phyloP scores from a whole-genome alignment of 495 filamentous ascomycete species.

The Penicillium canescens region DNA sequence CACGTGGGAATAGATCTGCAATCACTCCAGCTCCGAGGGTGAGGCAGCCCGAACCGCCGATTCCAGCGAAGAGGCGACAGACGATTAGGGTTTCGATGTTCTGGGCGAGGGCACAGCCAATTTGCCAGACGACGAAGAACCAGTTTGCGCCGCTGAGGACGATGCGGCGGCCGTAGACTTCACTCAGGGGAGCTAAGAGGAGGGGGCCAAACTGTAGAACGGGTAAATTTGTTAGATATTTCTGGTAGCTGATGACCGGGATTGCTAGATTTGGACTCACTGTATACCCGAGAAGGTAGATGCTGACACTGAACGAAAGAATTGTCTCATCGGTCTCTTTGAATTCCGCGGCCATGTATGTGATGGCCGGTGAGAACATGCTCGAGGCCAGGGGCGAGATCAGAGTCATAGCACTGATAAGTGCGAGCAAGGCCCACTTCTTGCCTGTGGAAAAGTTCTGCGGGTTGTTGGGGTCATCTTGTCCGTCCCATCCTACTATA shows the following conservation, averaged over 20 bases:
- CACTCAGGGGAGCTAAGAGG: slow-evolving; percentile 47
- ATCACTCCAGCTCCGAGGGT: slow-evolving; percentile 56
- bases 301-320: slow-evolving; percentile 52
- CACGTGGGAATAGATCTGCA: slow-evolving; percentile 51
- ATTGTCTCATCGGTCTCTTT: slow-evolving; percentile 54
- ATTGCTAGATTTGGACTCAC: slow-evolving; percentile 23
- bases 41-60: slow-evolving; percentile 47
- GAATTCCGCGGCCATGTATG: slow-evolving; percentile 56
- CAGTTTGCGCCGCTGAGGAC: slow-evolving; percentile 52
- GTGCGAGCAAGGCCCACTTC: slow-evolving; percentile 38
- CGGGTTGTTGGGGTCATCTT: slow-evolving; percentile 68
- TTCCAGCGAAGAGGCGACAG: slow-evolving; percentile 55
- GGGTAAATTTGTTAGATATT: slow-evolving; percentile 1
- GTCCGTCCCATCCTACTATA: slow-evolving; percentile 47
- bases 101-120: slow-evolving; percentile 49
- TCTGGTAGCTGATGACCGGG: not conserved
- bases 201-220: slow-evolving; percentile 35
- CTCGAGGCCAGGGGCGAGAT: slow-evolving; percentile 57
- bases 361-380: slow-evolving; percentile 70
- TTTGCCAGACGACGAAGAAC: slow-evolving; percentile 51
- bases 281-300: slow-evolving; percentile 61
- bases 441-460: slow-evolving; percentile 57
- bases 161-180: slow-evolving; percentile 57
- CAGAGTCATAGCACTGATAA: slow-evolving; percentile 49
- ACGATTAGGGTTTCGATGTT: slow-evolving; percentile 49